Conservation (phyloP, 495 filamentous ascomycete genomes). For the Glarea lozoyensis region DNA sequence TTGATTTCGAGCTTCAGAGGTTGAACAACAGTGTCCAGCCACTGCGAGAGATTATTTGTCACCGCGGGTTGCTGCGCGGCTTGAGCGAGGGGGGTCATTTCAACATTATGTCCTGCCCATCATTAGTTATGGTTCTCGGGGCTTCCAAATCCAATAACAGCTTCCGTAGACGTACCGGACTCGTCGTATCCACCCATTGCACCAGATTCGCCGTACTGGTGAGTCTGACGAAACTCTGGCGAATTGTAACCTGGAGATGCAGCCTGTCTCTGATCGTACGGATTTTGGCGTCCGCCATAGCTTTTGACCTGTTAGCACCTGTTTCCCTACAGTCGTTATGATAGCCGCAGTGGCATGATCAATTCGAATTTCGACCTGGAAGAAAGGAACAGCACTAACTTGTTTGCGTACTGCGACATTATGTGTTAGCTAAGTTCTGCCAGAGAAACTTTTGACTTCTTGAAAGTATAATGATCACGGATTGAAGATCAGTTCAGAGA, state of each 20-base stretch:
- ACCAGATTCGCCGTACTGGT: constrained; percentile 28
- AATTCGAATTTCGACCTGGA: background rate
- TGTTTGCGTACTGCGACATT: constrained; percentile 22
- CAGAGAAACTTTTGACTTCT: constrained; percentile 20
- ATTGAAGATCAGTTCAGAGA: too few relatives aligned
- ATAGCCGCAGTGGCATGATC: background rate
- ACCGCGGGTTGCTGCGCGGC: constrained; percentile 34
- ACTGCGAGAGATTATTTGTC: constrained; percentile 58
- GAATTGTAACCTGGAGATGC: constrained; percentile 22
- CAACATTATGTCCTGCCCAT: constrained; percentile 38
- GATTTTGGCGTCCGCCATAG: constrained; percentile 38
- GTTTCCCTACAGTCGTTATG: background rate
- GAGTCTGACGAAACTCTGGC: constrained; percentile 24
- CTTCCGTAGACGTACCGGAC: constrained; percentile 35
- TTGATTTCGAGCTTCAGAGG: constrained; percentile 73
- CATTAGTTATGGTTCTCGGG: constrained; percentile 10
- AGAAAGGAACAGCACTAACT: constrained; percentile 3
- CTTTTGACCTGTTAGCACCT: constrained; percentile 5
- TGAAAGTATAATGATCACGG: too few relatives aligned
- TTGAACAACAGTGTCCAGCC: constrained; percentile 72
- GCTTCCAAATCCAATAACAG: constrained; percentile 36
- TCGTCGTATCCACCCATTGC: constrained; percentile 37
- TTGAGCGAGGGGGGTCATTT: constrained; percentile 51
- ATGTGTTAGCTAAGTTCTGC: constrained; percentile 16
- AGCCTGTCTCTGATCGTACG: constrained; percentile 38